Evolutionary conservation across 306 rosid species (phyloP).

Genomic region (Oemleria cerasiformis): DNA sequence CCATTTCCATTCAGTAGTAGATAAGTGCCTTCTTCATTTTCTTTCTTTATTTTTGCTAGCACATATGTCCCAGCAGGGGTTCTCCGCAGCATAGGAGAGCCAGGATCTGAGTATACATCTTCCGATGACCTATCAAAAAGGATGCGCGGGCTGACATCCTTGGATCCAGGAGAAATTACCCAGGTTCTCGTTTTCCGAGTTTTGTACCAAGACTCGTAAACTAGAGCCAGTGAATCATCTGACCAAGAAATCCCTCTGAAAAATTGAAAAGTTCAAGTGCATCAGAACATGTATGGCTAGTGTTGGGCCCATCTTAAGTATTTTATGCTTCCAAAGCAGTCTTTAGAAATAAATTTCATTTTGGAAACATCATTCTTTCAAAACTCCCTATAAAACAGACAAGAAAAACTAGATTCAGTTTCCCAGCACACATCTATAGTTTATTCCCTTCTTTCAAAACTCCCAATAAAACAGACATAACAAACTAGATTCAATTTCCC

Average conservation of each 20-base stretch:
- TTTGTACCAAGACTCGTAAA: conserved; percentile 98
- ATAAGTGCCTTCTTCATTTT: conserved; percentile 54
- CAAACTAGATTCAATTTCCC: background rate
- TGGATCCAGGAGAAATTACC: conserved; percentile 80
- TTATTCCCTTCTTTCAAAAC: background rate
- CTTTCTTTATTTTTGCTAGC: conserved; percentile 73
- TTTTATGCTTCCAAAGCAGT: background rate
- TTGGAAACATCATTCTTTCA: background rate
- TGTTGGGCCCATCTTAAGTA: conserved; percentile 1
- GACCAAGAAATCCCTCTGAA: conserved; percentile 95
- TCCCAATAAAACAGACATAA: background rate
- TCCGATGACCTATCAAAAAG: conserved; percentile 95
- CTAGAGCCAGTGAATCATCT: conserved; percentile 83
- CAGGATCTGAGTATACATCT: conserved; percentile 98
- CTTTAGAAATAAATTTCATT: background rate
- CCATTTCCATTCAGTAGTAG: conserved; percentile 82
- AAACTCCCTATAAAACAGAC: background rate
- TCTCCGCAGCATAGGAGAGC: conserved; percentile 91
- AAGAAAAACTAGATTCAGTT: background rate
- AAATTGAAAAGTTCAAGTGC: conserved; percentile 21
- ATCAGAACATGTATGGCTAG: background rate
- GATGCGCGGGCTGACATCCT: conserved; percentile 61
- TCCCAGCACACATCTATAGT: background rate
- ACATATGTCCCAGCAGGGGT: conserved; percentile 80
- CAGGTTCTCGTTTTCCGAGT: conserved; percentile 75